Evolutionary conservation across 495 filamentous ascomycete genomes (phyloP).

Genomic region (Parathielavia hyrcaniae): DNA sequence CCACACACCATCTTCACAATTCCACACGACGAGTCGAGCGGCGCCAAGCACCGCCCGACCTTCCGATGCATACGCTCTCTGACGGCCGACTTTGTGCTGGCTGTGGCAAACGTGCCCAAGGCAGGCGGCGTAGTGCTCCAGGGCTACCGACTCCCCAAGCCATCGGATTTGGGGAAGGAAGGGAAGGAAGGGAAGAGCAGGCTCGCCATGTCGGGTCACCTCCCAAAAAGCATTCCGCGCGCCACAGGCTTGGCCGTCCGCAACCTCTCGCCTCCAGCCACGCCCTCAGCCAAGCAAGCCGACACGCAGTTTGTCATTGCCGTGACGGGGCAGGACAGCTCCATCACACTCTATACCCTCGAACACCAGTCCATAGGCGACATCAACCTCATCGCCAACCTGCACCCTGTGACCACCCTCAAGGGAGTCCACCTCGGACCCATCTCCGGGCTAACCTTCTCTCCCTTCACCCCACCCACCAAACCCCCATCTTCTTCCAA

Average conservation of each 20-base stretch:
- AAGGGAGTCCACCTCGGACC: conserved; percentile 71
- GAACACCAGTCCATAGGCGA: conserved; percentile 46
- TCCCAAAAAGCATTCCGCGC: conserved; percentile 40
- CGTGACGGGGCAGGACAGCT: conserved; percentile 74
- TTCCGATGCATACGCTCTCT: conserved; percentile 72
- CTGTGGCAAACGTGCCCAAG: conserved; percentile 48
- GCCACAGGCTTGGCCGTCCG: conserved; percentile 71
- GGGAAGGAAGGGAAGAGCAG: conserved; percentile 36
- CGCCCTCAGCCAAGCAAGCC: conserved; percentile 40
- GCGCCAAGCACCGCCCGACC: conserved; percentile 41
- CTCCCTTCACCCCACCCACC: conserved; percentile 55
- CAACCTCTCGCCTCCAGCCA: conserved; percentile 50
- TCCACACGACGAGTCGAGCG: conserved; percentile 45
- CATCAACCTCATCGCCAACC: conserved; percentile 48
- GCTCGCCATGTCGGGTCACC: conserved; percentile 35
- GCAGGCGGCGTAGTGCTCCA: conserved; percentile 46
- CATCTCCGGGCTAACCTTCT: conserved; percentile 81
- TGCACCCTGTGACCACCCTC: conserved; percentile 58
- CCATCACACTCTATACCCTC: conserved; percentile 69
- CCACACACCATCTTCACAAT: conserved; percentile 57
- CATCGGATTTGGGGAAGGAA: conserved; percentile 24
- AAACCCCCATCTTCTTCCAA: conserved; percentile 27
- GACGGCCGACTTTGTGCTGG: conserved; percentile 66
- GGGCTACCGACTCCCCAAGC: conserved; percentile 43
- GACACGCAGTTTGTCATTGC: conserved; percentile 74